Evolutionary conservation across 2,329 filamentous ascomycete genomes (phyloP), one percentile per base, ranked within the genome.

Genomic region (Ampelomyces quisqualis): DNA sequence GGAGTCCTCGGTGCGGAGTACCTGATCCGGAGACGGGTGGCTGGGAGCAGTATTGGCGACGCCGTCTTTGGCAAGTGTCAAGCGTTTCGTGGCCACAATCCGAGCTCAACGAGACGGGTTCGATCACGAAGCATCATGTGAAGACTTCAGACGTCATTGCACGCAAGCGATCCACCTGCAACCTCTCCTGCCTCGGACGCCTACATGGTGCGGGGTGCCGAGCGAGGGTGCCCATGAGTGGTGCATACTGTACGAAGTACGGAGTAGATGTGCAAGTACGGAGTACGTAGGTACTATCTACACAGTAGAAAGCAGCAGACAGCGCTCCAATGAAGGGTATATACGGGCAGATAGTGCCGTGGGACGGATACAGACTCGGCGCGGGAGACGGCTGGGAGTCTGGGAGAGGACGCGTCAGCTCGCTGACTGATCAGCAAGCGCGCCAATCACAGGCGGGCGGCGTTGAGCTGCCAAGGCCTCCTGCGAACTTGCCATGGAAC

Each of bases 391-490:
- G n/a, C n/a, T n/a, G n/a, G n/a, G n/a, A n/a, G n/a, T n/a, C n/a
- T n/a, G n/a, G n/a, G n/a, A 28, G 15, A 28, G 26, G 26, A 11
- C 26, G 26, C 26, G 26, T 28, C 26, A 28, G 26, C 26, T 28
- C 15, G n/a, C 15, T 11, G 26, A 28, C 26, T 13, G n/a, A n/a
- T n/a, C n/a, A n/a, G 40, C 35, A n/a, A 39, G 22, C 1, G 29
- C 31, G 34, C 43, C 24, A 50, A 50, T 45, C 33, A 39, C 26
- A 22, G 27, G 35, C 27, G 15, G 9, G 9, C 19, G 18, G 10
- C 26, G 13, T 11, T 7, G 10, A 21, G 11, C 10, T 15, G 27
- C 27, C 28, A 30, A 31, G 24, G 17, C 26, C 32, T 38, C 24
- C 37, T 39, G 47, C 47, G n/a, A n/a, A n/a, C n/a, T n/a, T n/a